These are phyloP conservation scores for Larix sibirica DNA, from an alignment of 83 land plant species.

Conservation along the genomic window DNA sequence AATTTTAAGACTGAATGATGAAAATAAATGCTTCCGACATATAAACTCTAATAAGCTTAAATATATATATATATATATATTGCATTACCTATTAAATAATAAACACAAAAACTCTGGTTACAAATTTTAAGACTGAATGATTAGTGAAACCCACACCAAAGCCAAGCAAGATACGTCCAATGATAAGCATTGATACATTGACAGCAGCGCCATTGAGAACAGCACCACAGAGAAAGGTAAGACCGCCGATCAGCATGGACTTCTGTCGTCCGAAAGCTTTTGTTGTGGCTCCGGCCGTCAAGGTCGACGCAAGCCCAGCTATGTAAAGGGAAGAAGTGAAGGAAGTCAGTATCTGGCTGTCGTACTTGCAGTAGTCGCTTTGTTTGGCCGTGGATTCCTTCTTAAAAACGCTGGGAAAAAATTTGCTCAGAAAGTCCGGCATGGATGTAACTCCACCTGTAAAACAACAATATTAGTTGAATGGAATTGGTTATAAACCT, in stretches of 20 bases:
- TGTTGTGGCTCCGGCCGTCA: constrained; percentile 42
- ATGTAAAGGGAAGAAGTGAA: constrained; percentile 78
- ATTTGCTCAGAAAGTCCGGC: constrained; percentile 43
- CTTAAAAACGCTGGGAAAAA: constrained; percentile 40
- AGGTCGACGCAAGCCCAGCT: constrained; percentile 46
- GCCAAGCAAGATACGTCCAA: constrained; percentile 68
- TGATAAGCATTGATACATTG: constrained; percentile 61
- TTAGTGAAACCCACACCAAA: constrained; percentile 66
- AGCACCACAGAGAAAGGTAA: constrained; percentile 48
- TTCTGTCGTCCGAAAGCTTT: constrained; percentile 29
- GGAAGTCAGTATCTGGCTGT: constrained; percentile 51
- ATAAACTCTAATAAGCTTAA: too few species aligned
- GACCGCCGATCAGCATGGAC: constrained; percentile 39
- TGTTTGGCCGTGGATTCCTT: constrained; percentile 21
- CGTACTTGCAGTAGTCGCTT: constrained; percentile 57
- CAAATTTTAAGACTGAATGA: neutral
- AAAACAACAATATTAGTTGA: too few species aligned
- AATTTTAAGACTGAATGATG: too few species aligned
- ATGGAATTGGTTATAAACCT: too few species aligned
- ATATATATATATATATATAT: too few species aligned
- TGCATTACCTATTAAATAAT: too few species aligned
- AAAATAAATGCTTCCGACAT: too few species aligned
- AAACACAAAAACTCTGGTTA: too few species aligned
- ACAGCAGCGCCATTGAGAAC: constrained; percentile 48
- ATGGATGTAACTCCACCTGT: constrained; percentile 72